Evolutionary conservation across 805 yeast species (phyloP).

Genomic region (Wickerhamomyces mucosus): DNA sequence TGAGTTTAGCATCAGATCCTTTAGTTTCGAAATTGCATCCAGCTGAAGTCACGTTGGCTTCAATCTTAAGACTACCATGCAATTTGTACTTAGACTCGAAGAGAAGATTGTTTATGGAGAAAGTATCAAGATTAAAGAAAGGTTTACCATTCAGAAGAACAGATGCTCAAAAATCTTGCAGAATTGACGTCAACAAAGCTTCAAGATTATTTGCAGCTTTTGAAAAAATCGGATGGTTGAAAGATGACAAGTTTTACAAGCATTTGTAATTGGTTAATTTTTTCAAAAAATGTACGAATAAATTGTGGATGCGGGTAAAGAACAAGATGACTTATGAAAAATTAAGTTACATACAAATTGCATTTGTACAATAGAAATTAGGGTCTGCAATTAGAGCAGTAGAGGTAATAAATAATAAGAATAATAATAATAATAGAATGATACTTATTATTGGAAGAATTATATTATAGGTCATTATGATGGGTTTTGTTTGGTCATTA

Average conservation of each 20-base stretch:
- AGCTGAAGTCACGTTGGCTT: conserved; percentile 80
- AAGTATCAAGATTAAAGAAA: conserved; percentile 64
- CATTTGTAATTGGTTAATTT: too few relatives aligned
- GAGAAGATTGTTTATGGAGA: conserved; percentile 82
- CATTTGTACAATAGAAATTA: too few relatives aligned
- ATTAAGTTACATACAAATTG: too few relatives aligned
- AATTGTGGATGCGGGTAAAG: too few relatives aligned
- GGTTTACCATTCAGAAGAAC: conserved; percentile 91
- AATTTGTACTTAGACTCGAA: conserved; percentile 75
- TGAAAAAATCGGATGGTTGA: conserved; percentile 93
- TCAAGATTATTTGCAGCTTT: conserved; percentile 86
- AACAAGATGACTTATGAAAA: too few relatives aligned
- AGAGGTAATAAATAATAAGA: too few relatives aligned
- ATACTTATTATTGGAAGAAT: too few relatives aligned
- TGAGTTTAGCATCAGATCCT: conserved; percentile 81
- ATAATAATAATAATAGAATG: too few relatives aligned
- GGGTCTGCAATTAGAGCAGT: too few relatives aligned
- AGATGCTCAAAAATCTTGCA: conserved; percentile 96
- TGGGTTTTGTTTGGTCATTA: too few relatives aligned
- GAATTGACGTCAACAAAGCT: conserved; percentile 95
- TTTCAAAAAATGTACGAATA: background rate
- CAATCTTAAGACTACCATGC: conserved; percentile 82
- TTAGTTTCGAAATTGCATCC: conserved; percentile 70
- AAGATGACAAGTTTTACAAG: conserved; percentile 58
- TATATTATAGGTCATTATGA: too few relatives aligned